Conservation (phyloP, 108 stramenopile species). For the Skeletonema menzelii region DNA sequence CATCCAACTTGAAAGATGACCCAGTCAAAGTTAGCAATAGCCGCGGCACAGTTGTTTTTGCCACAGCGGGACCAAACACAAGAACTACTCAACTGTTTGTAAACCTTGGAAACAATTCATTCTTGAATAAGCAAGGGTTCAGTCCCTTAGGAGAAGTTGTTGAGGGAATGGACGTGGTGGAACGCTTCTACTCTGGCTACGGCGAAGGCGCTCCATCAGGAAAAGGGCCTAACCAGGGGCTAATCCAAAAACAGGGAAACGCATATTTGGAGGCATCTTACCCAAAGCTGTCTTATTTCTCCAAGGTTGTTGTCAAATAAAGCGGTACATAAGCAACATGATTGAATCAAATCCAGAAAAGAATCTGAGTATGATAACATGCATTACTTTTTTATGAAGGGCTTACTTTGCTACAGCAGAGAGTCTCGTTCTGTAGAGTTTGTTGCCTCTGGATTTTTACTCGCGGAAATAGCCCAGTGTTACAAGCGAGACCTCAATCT, state of each 20-base stretch:
- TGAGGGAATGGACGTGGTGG: slow-evolving; percentile 91
- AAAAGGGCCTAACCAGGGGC: slow-evolving; percentile 78
- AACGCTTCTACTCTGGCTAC: slow-evolving; percentile 85
- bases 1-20: slow-evolving; percentile 70
- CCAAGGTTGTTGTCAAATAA: slow-evolving; percentile 54
- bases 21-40: slow-evolving; percentile 82
- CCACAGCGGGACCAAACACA: slow-evolving; percentile 88
- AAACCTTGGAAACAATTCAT: slow-evolving; percentile 72
- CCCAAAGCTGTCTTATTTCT: slow-evolving; percentile 83
- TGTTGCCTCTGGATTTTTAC: no score
- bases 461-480: no score
- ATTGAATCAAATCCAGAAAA: no score
- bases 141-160: slow-evolving; percentile 89
- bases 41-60: slow-evolving; percentile 88
- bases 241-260: slow-evolving; percentile 82
- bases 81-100: slow-evolving; percentile 94
- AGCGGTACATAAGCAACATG: neutral
- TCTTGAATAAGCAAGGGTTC: slow-evolving; percentile 93
- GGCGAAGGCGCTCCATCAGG: slow-evolving; percentile 88
- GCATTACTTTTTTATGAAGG: no score
- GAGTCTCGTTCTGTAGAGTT: no score
- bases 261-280: slow-evolving; percentile 64
- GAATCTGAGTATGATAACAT: no score
- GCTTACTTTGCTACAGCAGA: no score
- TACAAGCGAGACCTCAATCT: no score